Percentiles rank a stretch among this genome's conserved stretches.
Conservation (phyloP, 345 rosid species). For the Aquilaria sinensis region DNA sequence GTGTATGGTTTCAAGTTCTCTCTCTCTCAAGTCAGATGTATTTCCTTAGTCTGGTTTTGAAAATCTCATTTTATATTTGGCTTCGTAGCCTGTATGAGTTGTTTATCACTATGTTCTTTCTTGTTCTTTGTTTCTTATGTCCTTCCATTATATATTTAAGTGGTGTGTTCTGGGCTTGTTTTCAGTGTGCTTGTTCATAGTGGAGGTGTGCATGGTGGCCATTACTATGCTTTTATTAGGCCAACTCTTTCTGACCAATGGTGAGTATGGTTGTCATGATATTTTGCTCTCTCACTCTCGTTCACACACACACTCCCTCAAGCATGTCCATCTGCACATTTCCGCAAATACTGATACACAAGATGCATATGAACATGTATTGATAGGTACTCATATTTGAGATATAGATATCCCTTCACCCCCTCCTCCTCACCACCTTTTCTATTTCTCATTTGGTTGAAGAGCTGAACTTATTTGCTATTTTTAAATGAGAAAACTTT, state of each 20-base stretch:
- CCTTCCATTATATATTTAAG: background rate
- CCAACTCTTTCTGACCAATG: constrained; percentile 92
- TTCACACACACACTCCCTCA: background rate
- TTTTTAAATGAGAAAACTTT: background rate
- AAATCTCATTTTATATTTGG: no score
- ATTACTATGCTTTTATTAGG: constrained; percentile 93
- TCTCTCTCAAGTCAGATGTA: no score
- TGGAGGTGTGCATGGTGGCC: constrained; percentile 98
- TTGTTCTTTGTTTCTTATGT: background rate
- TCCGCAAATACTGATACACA: background rate
- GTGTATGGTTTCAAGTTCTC: no score
- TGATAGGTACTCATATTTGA: no score
- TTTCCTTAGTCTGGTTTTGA: no score
- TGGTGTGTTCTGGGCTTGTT: constrained; percentile 8
- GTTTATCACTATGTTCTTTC: no score
- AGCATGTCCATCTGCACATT: no score
- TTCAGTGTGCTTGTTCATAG: constrained; percentile 94
- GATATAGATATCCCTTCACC: no score
- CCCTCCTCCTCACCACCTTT: no score
- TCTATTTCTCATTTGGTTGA: background rate
- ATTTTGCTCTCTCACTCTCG: background rate
- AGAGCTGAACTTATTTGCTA: background rate
- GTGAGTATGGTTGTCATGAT: constrained; percentile 27
- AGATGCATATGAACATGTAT: no score
- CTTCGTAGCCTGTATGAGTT: no score